Evolutionary conservation across 2,329 filamentous ascomycete species (phyloP).

Genomic region (Cladosporium phlei): DNA sequence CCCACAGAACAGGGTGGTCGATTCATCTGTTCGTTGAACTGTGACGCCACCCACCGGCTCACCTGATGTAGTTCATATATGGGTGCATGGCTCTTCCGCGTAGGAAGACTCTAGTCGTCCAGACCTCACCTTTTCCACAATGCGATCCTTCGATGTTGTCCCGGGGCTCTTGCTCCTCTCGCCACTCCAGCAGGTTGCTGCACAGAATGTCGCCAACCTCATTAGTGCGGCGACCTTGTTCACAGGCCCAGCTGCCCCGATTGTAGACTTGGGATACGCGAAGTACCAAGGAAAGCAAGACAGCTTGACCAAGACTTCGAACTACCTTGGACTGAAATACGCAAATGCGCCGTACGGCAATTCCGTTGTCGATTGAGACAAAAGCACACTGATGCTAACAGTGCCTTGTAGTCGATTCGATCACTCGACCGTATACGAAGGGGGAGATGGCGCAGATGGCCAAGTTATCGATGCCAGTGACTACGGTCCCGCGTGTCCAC

Average conservation of each 20-base stretch:
- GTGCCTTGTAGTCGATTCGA: conserved; percentile 7
- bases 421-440: conserved; percentile 12
- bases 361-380: neutral
- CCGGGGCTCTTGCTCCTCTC: too few relatives aligned
- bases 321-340: conserved; percentile 10
- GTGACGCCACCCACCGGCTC: too few relatives aligned
- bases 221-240: neutral
- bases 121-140: too few relatives aligned
- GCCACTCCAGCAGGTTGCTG: too few relatives aligned
- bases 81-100: too few relatives aligned
- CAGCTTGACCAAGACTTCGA: conserved; percentile 7
- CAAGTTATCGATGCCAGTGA: conserved; percentile 4
- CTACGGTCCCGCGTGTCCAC: conserved; percentile 14
- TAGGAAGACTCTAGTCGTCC: too few relatives aligned
- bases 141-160: too few relatives aligned
- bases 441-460: neutral
- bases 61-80: too few relatives aligned
- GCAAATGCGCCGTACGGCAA: neutral
- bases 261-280: conserved; percentile 11
- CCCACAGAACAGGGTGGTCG: too few relatives aligned
- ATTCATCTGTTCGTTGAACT: too few relatives aligned
- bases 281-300: conserved; percentile 14
- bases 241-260: conserved; percentile 3
- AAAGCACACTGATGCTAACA: conserved; percentile 3
- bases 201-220: too few relatives aligned